Conservation (phyloP, 2,329 filamentous ascomycete species). For the Mariannaea sp. region DNA sequence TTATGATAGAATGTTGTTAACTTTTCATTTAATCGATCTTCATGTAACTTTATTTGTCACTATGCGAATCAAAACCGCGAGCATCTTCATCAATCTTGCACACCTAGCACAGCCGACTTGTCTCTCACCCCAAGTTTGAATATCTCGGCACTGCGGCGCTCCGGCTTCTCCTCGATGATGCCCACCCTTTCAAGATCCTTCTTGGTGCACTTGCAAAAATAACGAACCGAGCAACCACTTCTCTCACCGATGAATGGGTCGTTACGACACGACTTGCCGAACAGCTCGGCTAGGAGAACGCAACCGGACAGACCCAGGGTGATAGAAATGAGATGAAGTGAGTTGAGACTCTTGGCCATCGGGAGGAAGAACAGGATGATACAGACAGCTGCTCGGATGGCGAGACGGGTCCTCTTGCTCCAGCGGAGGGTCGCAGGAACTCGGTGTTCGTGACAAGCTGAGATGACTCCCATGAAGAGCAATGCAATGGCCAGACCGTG, state of each 20-base stretch:
- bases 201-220: conserved; percentile 49
- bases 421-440: conserved; percentile 53
- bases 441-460: conserved; percentile 61
- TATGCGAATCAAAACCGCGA: too few species aligned
- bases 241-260: conserved; percentile 50
- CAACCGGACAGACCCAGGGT: conserved; percentile 51
- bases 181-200: conserved; percentile 42
- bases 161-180: conserved; percentile 36
- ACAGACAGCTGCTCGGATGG: conserved; percentile 55
- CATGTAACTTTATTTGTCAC: too few species aligned
- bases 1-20: too few species aligned
- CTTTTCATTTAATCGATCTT: too few species aligned
- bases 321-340: conserved; percentile 51
- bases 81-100: conserved; percentile 22
- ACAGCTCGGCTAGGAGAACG: conserved; percentile 55
- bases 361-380: conserved; percentile 61
- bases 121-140: conserved; percentile 30
- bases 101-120: conserved; percentile 33
- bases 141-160: conserved; percentile 31
- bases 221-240: conserved; percentile 42
- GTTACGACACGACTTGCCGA: conserved; percentile 52
- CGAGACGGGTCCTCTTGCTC: conserved; percentile 55
- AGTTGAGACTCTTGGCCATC: conserved; percentile 51
- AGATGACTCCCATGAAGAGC: conserved; percentile 59
- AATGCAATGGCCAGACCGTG: conserved; percentile 62